phyloP scores from a whole-genome alignment of 2,329 filamentous ascomycete genomes.

The Arachnomyces sp. region DNA sequence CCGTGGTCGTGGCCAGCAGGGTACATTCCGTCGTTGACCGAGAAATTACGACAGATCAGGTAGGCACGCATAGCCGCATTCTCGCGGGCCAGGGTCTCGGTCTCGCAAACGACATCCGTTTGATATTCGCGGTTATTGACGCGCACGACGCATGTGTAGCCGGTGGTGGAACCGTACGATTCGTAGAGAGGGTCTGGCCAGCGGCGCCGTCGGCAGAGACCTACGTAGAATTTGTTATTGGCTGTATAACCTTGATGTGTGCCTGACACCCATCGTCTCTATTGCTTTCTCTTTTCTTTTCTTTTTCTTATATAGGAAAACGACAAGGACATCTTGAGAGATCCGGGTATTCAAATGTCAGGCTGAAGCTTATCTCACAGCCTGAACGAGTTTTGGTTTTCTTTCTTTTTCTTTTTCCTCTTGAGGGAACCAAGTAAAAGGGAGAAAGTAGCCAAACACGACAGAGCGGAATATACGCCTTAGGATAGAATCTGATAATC shows the following conservation, averaged over 20 bases:
- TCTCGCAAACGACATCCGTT: constrained; percentile 77
- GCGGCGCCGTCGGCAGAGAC: constrained; percentile 86
- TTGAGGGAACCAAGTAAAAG: constrained; percentile 1
- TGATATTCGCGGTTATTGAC: constrained; percentile 97
- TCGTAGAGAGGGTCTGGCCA: constrained; percentile 90
- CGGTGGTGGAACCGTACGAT: constrained; percentile 62
- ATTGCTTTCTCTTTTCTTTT: constrained; percentile 3
- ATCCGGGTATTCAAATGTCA: no score
- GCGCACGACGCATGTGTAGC: constrained; percentile 81
- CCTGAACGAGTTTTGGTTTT: not conserved
- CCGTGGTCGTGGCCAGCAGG: constrained; percentile 48
- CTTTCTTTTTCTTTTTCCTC: no score
- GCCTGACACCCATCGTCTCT: constrained; percentile 1
- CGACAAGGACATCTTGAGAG: no score
- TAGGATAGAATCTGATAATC: no score
- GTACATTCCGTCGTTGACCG: constrained; percentile 88
- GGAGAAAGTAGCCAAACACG: no score
- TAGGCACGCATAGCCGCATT: constrained; percentile 93
- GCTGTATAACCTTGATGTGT: constrained; percentile 16
- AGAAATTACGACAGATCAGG: constrained; percentile 96
- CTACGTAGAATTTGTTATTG: constrained; percentile 45
- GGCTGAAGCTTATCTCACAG: no score
- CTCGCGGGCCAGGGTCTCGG: constrained; percentile 75
- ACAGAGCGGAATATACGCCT: no score
- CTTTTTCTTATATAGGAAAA: not conserved